These are phyloP conservation scores for Cinnamomum micranthum DNA, from an alignment of 164 flowering plant genomes.

Conservation along the genomic window DNA sequence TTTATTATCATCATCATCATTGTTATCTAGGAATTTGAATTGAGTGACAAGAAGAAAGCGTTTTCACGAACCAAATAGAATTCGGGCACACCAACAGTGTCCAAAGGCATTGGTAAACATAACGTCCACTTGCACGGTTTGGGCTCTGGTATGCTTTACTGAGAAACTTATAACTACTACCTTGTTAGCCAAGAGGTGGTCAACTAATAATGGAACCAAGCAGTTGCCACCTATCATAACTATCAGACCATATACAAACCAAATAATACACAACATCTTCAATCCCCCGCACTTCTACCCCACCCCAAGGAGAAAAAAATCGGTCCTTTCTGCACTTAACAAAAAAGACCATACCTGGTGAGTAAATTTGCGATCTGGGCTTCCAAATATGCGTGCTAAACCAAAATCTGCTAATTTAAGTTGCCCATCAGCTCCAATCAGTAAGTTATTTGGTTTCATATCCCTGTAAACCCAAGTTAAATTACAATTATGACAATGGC, in stretches of 20 bases:
- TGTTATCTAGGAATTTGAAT: background rate
- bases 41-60: background rate
- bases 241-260: too few species aligned
- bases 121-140: too few species aligned
- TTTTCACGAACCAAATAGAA: too few species aligned
- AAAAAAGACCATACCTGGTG: constrained; percentile 57
- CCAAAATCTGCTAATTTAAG: constrained; percentile 98
- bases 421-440: constrained; percentile 84
- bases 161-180: too few species aligned
- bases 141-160: too few species aligned
- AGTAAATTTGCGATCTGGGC: constrained; percentile 89
- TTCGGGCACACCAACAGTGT: too few species aligned
- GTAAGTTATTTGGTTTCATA: constrained; percentile 97
- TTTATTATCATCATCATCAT: background rate
- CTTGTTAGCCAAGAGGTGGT: too few species aligned
- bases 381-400: constrained; percentile 91
- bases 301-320: background rate
- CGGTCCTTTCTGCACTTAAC: background rate
- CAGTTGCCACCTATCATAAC: background rate
- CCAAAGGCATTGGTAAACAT: too few species aligned
- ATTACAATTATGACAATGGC: background rate
- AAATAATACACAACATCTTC: background rate
- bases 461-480: constrained; percentile 52
- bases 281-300: background rate
- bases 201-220: background rate